Evolutionary conservation across 495 filamentous ascomycete species (phyloP).

Genomic region (Halenospora varia): DNA sequence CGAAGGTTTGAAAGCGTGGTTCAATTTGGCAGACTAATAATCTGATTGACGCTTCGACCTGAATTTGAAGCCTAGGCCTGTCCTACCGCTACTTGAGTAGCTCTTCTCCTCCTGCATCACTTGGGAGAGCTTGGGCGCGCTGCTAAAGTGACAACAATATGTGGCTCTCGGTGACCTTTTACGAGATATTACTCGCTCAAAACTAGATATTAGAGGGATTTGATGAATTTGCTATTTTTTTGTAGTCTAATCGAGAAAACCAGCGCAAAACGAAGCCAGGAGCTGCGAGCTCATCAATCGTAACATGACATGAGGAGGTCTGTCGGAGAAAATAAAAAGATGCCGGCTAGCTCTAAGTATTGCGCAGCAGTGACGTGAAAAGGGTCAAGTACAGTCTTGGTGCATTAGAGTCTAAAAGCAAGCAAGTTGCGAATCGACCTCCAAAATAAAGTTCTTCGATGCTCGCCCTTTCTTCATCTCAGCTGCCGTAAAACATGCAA

Average conservation of each 20-base stretch:
- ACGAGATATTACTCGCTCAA: too few relatives aligned
- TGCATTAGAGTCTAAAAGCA: slow-evolving; percentile 27
- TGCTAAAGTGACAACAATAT: too few relatives aligned
- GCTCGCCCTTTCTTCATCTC: slow-evolving; percentile 18
- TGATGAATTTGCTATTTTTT: slow-evolving; percentile 19
- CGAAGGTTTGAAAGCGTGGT: too few relatives aligned
- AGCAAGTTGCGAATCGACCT: slow-evolving; percentile 26
- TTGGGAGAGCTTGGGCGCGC: too few relatives aligned
- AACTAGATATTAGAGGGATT: too few relatives aligned
- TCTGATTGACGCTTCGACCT: too few relatives aligned
- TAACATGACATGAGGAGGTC: slow-evolving; percentile 3
- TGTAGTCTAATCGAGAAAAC: slow-evolving; percentile 16
- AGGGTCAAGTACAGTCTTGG: slow-evolving; percentile 20
- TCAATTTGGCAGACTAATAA: too few relatives aligned
- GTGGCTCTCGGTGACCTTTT: too few relatives aligned
- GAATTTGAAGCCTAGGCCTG: too few relatives aligned
- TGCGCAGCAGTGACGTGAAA: slow-evolving; percentile 3
- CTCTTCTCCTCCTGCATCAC: too few relatives aligned
- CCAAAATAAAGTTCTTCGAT: slow-evolving; percentile 20
- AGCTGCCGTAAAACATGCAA: slow-evolving; percentile 27
- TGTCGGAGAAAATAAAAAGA: slow-evolving; percentile 9
- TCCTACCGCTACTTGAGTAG: too few relatives aligned
- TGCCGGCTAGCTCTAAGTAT: slow-evolving; percentile 6
- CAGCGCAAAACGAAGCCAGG: slow-evolving; percentile 6
- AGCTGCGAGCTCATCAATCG: slow-evolving; percentile 2